These are phyloP conservation scores for Rhizoclosmatium hyalinum DNA, from an alignment of 371 early-diverging fungal genomes.

Conservation along the genomic window DNA sequence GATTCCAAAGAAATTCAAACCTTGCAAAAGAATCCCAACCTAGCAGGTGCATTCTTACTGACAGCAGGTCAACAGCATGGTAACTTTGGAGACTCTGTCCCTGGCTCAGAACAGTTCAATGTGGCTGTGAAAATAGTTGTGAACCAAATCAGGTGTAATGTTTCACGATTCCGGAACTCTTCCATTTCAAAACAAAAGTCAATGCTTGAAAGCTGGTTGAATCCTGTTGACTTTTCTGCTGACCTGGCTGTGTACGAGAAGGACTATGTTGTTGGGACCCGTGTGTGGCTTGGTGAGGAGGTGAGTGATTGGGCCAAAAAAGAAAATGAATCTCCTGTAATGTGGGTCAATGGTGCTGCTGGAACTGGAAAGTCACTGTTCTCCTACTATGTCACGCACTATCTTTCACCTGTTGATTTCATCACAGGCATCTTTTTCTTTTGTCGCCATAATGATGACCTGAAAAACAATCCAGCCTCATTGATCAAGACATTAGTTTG, in stretches of 20 bases:
- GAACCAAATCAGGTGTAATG: too few relatives aligned
- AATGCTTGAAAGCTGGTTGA: not conserved
- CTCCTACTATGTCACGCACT: not conserved
- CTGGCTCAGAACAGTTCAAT: too few relatives aligned
- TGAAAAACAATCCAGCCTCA: not conserved
- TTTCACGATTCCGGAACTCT: too few relatives aligned
- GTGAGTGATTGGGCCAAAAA: not conserved
- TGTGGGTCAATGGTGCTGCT: slow-evolving; percentile 5
- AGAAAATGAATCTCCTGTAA: not conserved
- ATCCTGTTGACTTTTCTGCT: slow-evolving; percentile 2
- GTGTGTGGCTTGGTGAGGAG: not conserved
- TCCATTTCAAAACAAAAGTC: too few relatives aligned
- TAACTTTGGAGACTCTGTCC: too few relatives aligned
- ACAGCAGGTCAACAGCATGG: too few relatives aligned
- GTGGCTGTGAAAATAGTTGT: too few relatives aligned
- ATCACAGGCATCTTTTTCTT: not conserved
- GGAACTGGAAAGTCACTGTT: too few relatives aligned
- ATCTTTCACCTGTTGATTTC: not conserved
- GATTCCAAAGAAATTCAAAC: too few relatives aligned
- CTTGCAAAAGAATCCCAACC: too few relatives aligned
- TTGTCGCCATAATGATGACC: slow-evolving; percentile 2
- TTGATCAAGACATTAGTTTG: not conserved
- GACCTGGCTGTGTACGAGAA: not conserved
- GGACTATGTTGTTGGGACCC: slow-evolving; percentile 3
- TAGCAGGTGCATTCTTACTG: too few relatives aligned